phyloP scores from a whole-genome alignment of 148 eudicot species.

The Spergularia marina region DNA sequence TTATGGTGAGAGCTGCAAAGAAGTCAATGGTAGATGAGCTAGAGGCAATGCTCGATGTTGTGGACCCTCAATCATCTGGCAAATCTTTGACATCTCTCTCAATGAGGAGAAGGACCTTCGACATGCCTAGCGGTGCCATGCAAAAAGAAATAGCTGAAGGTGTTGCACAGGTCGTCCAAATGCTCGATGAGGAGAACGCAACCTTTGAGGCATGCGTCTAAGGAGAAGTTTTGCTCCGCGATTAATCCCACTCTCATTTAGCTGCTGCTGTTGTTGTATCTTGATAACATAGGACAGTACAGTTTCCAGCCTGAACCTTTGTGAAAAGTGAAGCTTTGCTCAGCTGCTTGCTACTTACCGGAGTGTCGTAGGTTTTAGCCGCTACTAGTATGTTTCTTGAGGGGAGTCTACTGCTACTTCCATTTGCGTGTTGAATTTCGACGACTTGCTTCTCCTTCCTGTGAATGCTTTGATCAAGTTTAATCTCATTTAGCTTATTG shows the following conservation, averaged over 20 bases:
- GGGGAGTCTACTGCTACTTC: conserved; percentile 7
- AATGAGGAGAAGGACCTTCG: conserved; percentile 78
- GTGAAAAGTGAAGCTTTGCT: conserved; percentile 9
- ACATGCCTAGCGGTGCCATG: conserved; percentile 76
- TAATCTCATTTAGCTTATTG: conserved; percentile 15
- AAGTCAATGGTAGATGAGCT: conserved; percentile 92
- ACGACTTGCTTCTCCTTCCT: not conserved
- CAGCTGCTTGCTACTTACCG: not conserved
- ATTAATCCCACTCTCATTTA: not conserved
- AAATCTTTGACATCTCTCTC: conserved; percentile 52
- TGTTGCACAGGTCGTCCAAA: conserved; percentile 78
- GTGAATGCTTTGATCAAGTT: conserved; percentile 7
- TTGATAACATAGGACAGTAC: conserved; percentile 4
- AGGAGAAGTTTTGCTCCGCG: not conserved
- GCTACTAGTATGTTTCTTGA: not conserved
- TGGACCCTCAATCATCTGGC: conserved; percentile 79
- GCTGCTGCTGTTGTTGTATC: conserved; percentile 21
- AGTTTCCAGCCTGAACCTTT: not conserved
- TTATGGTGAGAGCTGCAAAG: conserved; percentile 86
- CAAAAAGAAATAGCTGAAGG: conserved; percentile 87
- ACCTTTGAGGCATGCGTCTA: conserved; percentile 32
- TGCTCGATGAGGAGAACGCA: conserved; percentile 53
- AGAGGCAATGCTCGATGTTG: conserved; percentile 97
- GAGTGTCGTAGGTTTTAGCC: conserved; percentile 3
- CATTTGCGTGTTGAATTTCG: not conserved